Percentiles rank a stretch among this genome's conserved stretches.
phyloP scores from a whole-genome alignment of 306 rosid species.

The Cyclanthera cordifolia region DNA sequence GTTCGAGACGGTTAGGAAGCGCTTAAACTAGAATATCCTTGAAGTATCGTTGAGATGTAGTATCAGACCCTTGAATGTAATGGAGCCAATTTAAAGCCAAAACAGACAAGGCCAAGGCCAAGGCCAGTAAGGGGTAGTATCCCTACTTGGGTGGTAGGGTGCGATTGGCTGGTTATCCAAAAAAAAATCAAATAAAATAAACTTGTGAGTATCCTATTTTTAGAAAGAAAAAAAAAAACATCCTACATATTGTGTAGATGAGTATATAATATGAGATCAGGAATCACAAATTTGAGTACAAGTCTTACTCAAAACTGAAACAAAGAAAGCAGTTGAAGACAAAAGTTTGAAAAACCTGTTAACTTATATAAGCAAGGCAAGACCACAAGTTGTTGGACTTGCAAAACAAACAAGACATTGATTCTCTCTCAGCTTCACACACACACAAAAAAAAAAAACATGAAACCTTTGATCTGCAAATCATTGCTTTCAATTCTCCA shows the following conservation, averaged over 20 bases:
- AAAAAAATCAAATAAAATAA: too few species aligned
- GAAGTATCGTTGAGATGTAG: too few species aligned
- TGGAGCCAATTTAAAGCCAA: too few species aligned
- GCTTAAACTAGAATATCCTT: too few species aligned
- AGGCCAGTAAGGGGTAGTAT: too few species aligned
- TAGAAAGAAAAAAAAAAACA: neutral
- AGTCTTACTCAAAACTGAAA: neutral
- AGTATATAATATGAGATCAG: neutral
- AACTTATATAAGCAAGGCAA: slow-evolving; percentile 23
- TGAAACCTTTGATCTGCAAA: slow-evolving; percentile 35
- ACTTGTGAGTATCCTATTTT: neutral
- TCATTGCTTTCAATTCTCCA: slow-evolving; percentile 28
- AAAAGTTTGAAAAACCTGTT: slow-evolving; percentile 7
- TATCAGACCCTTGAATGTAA: too few species aligned
- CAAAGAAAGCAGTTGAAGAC: slow-evolving; percentile 7
- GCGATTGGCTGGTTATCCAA: too few species aligned
- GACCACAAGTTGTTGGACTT: slow-evolving; percentile 22
- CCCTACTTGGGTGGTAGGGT: too few species aligned
- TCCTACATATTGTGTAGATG: neutral
- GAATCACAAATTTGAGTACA: slow-evolving; percentile 6
- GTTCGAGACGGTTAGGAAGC: too few species aligned
- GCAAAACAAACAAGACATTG: slow-evolving; percentile 26
- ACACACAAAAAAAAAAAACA: too few species aligned
- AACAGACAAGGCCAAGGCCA: too few species aligned
- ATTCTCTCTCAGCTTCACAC: slow-evolving; percentile 32